phyloP scores from a whole-genome alignment of 257 asterid genomes.

The Anisodus acutangulus region DNA sequence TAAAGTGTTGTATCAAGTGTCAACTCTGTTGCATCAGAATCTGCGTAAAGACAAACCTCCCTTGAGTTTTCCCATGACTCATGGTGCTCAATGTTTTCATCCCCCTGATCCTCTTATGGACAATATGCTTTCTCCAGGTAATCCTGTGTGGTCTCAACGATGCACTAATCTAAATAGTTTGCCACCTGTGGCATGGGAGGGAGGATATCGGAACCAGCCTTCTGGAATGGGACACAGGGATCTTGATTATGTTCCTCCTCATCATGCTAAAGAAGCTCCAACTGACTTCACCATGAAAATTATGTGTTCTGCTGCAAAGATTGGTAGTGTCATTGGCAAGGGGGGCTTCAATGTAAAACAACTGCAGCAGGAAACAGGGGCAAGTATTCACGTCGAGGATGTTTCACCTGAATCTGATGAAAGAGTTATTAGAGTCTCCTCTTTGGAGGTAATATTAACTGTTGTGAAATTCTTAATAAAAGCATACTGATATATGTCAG shows the following conservation, averaged over 20 bases:
- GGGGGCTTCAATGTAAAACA: constrained; percentile 72
- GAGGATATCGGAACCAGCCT: constrained; percentile 51
- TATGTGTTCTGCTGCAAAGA: constrained; percentile 65
- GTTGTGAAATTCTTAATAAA: constrained; percentile 28
- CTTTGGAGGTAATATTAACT: constrained; percentile 59
- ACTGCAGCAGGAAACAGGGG: constrained; percentile 71
- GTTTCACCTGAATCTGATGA: constrained; percentile 56
- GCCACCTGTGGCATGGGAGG: constrained; percentile 43
- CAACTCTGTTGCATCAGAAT: constrained; percentile 74
- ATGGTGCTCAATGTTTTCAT: constrained; percentile 48
- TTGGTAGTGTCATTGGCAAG: constrained; percentile 82
- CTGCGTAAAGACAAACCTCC: constrained; percentile 70
- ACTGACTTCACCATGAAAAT: constrained; percentile 66
- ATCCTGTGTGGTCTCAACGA: constrained; percentile 53
- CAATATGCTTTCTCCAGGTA: constrained; percentile 49
- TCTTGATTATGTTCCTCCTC: constrained; percentile 55
- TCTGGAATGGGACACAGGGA: constrained; percentile 47
- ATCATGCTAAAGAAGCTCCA: constrained; percentile 49
- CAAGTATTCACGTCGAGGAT: constrained; percentile 63
- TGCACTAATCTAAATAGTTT: constrained; percentile 45
- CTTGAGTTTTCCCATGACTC: constrained; percentile 44
- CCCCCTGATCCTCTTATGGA: constrained; percentile 53
- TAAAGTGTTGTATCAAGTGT: constrained; percentile 66
- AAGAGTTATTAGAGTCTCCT: constrained; percentile 67
- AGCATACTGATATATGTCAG: constrained; percentile 32